Conservation (phyloP, 192 early-diverging fungal species). For the Spinellus fusiger region DNA sequence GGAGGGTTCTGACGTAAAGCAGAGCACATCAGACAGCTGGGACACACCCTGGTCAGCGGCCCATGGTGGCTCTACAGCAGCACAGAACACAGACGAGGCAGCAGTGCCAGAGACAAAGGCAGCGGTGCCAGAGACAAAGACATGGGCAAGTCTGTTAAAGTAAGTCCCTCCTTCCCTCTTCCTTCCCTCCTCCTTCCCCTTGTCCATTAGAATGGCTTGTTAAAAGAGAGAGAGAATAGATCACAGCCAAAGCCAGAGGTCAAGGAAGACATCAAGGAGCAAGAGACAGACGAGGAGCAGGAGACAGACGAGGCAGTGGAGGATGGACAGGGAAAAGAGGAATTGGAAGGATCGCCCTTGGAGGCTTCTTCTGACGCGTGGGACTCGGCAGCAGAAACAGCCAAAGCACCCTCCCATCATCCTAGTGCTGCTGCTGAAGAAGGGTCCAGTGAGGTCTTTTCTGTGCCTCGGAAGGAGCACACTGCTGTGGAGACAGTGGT, state of each 20-base stretch:
- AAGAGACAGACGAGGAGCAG: not conserved
- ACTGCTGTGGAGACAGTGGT: too few species aligned
- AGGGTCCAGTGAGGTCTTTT: too few species aligned
- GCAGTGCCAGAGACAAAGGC: slow-evolving; percentile 8
- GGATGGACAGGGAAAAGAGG: too few species aligned
- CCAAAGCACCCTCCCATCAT: too few species aligned
- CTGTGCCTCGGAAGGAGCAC: too few species aligned
- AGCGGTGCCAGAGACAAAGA: slow-evolving; percentile 12
- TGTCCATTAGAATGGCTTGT: not conserved
- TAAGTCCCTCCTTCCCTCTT: slow-evolving; percentile 6
- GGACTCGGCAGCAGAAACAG: too few species aligned
- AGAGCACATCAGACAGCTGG: not conserved
- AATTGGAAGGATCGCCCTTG: not conserved
- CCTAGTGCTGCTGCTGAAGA: too few species aligned
- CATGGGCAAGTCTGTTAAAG: slow-evolving; percentile 30
- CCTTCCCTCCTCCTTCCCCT: not conserved
- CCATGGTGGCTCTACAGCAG: slow-evolving; percentile 1
- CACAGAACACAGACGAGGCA: slow-evolving; percentile 9
- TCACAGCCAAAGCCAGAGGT: slow-evolving; percentile 41
- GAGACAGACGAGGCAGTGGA: too few species aligned
- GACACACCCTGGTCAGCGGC: not conserved
- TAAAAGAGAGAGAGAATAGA: not conserved
- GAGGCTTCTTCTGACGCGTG: too few species aligned
- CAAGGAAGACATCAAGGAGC: slow-evolving; percentile 1
- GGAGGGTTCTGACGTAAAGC: too few species aligned